Percentiles rank a stretch among this genome's conserved stretches.
Evolutionary conservation across 345 rosid species (phyloP).

Genomic region (Rhodamnia argentea): DNA sequence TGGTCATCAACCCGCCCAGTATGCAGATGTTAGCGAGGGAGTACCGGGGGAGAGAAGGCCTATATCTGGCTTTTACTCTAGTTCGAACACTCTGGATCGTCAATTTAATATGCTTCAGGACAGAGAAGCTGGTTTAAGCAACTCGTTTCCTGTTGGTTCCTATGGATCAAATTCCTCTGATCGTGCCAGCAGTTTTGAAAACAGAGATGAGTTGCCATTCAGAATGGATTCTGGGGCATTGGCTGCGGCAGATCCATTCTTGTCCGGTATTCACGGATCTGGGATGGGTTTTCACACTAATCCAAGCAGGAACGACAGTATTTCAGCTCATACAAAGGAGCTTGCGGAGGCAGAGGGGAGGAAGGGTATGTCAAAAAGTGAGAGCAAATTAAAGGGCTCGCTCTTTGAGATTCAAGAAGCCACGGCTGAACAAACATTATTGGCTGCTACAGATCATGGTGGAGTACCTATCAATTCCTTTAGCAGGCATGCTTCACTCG

Average conservation of each 20-base stretch:
- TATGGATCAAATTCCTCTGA: conserved; percentile 37
- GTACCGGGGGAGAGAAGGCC: conserved; percentile 18
- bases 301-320: conserved; percentile 9
- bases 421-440: conserved; percentile 15
- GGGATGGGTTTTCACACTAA: conserved; percentile 18
- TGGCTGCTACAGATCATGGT: conserved; percentile 14
- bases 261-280: conserved; percentile 12
- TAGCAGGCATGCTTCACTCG: conserved; percentile 29
- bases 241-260: conserved; percentile 14
- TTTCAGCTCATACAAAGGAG: conserved; percentile 15
- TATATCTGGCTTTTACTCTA: conserved; percentile 22
- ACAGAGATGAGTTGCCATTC: conserved; percentile 14
- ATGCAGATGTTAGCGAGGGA: conserved; percentile 17
- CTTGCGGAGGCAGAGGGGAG: conserved; percentile 19
- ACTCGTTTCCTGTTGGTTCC: conserved; percentile 29
- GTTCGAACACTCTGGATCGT: conserved; percentile 21
- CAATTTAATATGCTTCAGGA: conserved; percentile 19
- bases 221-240: conserved; percentile 23
- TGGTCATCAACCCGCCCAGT: conserved; percentile 22
- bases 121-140: conserved; percentile 28
- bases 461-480: conserved; percentile 15
- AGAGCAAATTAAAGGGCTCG: conserved; percentile 16
- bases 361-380: conserved; percentile 14
- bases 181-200: conserved; percentile 11
- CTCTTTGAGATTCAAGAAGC: conserved; percentile 30